phyloP scores from a whole-genome alignment of 176 grass and related monocot genomes.

The Paspalum vaginatum region DNA sequence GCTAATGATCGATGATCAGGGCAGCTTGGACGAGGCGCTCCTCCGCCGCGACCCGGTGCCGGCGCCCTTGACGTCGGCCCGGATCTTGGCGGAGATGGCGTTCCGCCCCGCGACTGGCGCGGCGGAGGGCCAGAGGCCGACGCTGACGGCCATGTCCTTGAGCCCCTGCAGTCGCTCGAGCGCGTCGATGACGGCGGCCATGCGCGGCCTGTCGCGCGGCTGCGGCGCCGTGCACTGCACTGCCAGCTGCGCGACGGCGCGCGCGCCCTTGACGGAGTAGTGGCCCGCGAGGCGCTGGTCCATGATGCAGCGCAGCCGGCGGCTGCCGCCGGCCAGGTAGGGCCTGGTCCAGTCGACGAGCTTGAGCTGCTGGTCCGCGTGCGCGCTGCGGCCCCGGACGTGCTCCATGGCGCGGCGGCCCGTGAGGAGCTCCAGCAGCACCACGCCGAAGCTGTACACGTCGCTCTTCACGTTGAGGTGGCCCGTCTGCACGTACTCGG shows the following conservation, averaged over 20 bases:
- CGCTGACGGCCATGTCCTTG: conserved; percentile 87
- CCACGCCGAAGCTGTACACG: conserved; percentile 92
- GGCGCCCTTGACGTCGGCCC: conserved; percentile 54
- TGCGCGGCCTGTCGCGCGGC: conserved; percentile 68
- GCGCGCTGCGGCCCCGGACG: conserved; percentile 36
- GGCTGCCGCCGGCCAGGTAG: conserved; percentile 67
- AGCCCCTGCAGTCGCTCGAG: conserved; percentile 62
- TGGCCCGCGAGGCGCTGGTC: conserved; percentile 60
- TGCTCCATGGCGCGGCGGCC: conserved; percentile 79
- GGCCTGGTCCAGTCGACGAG: conserved; percentile 79
- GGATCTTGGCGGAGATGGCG: conserved; percentile 76
- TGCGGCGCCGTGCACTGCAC: conserved; percentile 72
- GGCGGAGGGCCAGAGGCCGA: conserved; percentile 55
- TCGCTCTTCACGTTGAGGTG: conserved; percentile 88
- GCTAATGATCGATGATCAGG: neutral
- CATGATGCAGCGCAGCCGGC: conserved; percentile 78
- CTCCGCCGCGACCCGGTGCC: conserved; percentile 26
- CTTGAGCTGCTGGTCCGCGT: conserved; percentile 61
- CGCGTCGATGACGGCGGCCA: conserved; percentile 61
- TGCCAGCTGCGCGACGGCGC: conserved; percentile 64
- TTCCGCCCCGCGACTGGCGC: conserved; percentile 58
- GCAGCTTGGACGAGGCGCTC: conserved; percentile 58
- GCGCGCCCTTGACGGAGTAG: conserved; percentile 81
- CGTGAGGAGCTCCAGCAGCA: conserved; percentile 92
- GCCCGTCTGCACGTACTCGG: conserved; percentile 94